phyloP scores from a whole-genome alignment of 768 basidiomycete species.

The Lyophyllum shimeji region DNA sequence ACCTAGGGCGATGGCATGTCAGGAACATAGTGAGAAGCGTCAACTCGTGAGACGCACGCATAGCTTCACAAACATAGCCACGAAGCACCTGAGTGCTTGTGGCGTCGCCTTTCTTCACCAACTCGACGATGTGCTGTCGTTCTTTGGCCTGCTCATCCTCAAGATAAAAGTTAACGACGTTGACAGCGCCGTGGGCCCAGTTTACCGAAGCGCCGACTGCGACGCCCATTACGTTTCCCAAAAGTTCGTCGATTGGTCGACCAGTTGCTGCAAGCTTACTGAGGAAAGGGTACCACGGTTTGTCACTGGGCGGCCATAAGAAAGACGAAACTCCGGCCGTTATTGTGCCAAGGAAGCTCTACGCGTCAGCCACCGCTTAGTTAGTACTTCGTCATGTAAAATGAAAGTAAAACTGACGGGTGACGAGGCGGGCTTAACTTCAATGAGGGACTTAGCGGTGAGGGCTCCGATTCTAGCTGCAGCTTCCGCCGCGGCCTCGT shows the following conservation, averaged over 20 bases:
- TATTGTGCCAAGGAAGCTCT: conserved; percentile 6
- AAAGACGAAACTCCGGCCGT: background rate
- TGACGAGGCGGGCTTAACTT: conserved; percentile 21
- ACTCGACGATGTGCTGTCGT: conserved; percentile 34
- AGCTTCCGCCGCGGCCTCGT: conserved; percentile 25
- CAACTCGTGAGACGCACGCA: conserved; percentile 35
- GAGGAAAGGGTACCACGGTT: conserved; percentile 39
- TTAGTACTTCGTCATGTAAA: too few relatives aligned
- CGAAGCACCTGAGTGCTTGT: conserved; percentile 34
- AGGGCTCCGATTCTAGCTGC: conserved; percentile 27
- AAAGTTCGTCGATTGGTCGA: conserved; percentile 37
- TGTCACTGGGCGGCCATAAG: conserved; percentile 17
- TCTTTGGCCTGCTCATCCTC: conserved; percentile 40
- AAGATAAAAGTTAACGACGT: conserved; percentile 55
- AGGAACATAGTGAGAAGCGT: background rate
- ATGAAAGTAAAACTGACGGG: conserved; percentile 19
- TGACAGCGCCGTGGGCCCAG: conserved; percentile 44
- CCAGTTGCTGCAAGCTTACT: conserved; percentile 34
- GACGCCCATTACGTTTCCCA: conserved; percentile 44
- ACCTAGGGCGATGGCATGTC: conserved; percentile 18
- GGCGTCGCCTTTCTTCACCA: conserved; percentile 31
- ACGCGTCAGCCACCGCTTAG: too few relatives aligned
- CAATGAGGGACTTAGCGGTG: conserved; percentile 28
- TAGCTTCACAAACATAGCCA: conserved; percentile 52
- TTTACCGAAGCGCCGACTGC: conserved; percentile 47